Evolutionary conservation across 1,284 basidiomycete species (phyloP).

Genomic region (Cutaneotrichosporon curvatum): DNA sequence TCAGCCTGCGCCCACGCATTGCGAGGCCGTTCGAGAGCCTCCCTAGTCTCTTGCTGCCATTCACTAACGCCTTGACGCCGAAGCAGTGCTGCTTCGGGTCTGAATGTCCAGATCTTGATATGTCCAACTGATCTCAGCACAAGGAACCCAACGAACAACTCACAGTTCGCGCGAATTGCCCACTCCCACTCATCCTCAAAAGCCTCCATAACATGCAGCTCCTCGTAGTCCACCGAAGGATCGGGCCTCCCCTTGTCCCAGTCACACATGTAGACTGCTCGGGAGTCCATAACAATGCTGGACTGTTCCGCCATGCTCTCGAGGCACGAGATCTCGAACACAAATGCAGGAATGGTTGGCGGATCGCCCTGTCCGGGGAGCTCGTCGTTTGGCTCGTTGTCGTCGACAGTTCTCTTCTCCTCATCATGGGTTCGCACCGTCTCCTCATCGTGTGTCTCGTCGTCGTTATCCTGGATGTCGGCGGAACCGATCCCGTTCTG

Average conservation of each 20-base stretch:
- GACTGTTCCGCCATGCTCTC: neutral
- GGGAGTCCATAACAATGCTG: conserved; percentile 6
- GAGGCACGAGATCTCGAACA: conserved; percentile 5
- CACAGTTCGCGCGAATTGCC: conserved; percentile 5
- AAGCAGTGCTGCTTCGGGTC: conserved; percentile 1
- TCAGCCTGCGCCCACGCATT: no score
- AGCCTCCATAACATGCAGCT: neutral
- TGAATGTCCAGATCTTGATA: conserved; percentile 6
- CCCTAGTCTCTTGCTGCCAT: neutral
- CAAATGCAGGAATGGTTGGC: no score
- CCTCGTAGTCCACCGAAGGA: neutral
- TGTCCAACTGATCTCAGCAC: conserved; percentile 4
- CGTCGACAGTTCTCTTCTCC: no score
- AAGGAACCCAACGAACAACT: neutral
- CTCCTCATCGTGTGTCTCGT: no score
- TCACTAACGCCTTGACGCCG: neutral
- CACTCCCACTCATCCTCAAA: neutral
- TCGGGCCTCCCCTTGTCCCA: conserved; percentile 9
- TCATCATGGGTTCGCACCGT: no score
- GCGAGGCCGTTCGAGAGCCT: neutral
- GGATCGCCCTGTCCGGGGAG: no score
- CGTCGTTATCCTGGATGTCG: no score
- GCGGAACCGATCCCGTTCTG: no score
- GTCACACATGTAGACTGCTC: conserved; percentile 9
- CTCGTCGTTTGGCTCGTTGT: no score